Conservation (phyloP, 2,329 filamentous ascomycete genomes). For the Penicillium fuscoglaucum region DNA sequence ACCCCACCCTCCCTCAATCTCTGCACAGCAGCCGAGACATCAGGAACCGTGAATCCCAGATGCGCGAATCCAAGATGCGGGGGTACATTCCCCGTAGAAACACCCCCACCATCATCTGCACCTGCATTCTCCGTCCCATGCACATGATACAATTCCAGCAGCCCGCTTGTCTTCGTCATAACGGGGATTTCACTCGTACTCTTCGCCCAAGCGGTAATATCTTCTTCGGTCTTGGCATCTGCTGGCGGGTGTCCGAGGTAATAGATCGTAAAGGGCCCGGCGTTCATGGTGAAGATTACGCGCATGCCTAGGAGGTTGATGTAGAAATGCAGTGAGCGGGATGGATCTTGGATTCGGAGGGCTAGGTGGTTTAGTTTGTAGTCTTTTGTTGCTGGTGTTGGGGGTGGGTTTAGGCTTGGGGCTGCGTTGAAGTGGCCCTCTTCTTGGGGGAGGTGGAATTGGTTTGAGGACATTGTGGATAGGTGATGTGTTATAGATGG, state of each 20-base stretch:
- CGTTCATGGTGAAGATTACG: constrained; percentile 42
- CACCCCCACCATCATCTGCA: constrained; percentile 10
- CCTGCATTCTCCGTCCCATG: constrained; percentile 34
- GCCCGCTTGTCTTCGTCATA: constrained; percentile 35
- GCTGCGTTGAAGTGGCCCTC: constrained; percentile 34
- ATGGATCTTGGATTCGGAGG: constrained; percentile 39
- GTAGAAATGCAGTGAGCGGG: constrained; percentile 40
- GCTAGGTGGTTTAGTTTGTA: constrained; percentile 44
- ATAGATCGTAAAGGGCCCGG: constrained; percentile 44
- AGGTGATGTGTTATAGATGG: background rate
- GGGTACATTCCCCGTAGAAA: constrained; percentile 36
- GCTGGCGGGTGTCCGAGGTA: constrained; percentile 42
- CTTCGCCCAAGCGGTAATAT: constrained; percentile 32
- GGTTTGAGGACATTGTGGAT: constrained; percentile 11
- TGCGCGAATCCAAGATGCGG: constrained; percentile 41
- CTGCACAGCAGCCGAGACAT: constrained; percentile 34
- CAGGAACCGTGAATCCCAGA: constrained; percentile 43
- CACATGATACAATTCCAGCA: constrained; percentile 41
- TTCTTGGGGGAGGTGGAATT: constrained; percentile 25
- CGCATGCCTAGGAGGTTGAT: constrained; percentile 43
- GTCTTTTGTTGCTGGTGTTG: constrained; percentile 30
- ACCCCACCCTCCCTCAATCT: constrained; percentile 33
- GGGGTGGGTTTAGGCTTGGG: constrained; percentile 31
- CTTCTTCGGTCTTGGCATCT: constrained; percentile 24
- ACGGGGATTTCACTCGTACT: constrained; percentile 27